Conservation (phyloP, 495 filamentous ascomycete species). For the Lepidopterella palustris region DNA sequence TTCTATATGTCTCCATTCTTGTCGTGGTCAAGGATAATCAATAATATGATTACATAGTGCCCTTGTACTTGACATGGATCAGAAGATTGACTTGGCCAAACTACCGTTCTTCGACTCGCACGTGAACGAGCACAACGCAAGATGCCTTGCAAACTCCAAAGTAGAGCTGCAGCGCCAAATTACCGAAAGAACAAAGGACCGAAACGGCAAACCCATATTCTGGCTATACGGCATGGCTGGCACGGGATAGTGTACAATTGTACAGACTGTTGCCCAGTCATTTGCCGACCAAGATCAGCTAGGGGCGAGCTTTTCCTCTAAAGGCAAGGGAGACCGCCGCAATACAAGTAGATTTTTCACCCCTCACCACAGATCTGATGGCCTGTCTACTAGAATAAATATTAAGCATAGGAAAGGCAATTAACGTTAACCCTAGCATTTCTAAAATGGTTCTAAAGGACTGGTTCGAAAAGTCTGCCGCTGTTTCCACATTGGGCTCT, state of each 20-base stretch:
- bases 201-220: slow-evolving; percentile 23
- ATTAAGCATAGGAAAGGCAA: slow-evolving; percentile 3
- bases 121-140: slow-evolving; percentile 7
- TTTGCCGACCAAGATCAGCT: slow-evolving; percentile 13
- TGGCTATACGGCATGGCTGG: slow-evolving; percentile 32
- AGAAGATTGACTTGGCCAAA: no score
- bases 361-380: slow-evolving; percentile 12
- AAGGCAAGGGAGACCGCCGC: slow-evolving; percentile 18
- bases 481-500: no score
- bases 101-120: slow-evolving; percentile 15
- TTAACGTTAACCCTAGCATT: slow-evolving; percentile 9
- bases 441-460: slow-evolving; percentile 12
- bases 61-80: no score
- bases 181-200: slow-evolving; percentile 9
- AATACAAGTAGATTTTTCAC: slow-evolving; percentile 20
- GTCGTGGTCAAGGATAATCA: no score
- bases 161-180: slow-evolving; percentile 19
- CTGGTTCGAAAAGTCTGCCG: slow-evolving; percentile 5
- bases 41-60: no score
- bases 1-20: no score
- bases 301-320: slow-evolving; percentile 30
- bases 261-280: slow-evolving; percentile 20
- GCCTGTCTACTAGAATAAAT: not conserved
- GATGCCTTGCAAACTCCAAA: slow-evolving; percentile 21
- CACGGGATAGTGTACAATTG: slow-evolving; percentile 16